Conservation (phyloP, 2,329 filamentous ascomycete genomes). For the Leptodontidium sp. region DNA sequence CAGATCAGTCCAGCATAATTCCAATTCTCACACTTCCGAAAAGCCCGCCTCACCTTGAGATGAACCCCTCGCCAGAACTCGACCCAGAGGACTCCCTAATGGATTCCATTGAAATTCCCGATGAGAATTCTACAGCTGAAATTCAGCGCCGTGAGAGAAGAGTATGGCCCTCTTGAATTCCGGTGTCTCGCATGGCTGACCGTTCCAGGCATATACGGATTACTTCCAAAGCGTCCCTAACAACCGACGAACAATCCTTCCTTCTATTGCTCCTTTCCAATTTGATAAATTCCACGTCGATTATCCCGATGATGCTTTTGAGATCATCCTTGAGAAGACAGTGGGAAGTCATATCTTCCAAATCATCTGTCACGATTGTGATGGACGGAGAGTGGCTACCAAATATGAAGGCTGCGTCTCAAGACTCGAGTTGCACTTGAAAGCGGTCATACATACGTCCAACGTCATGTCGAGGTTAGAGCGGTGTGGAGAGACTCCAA, state of each 20-base stretch:
- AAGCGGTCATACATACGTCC: not conserved
- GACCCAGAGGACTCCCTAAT: not conserved
- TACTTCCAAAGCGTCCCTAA: not conserved
- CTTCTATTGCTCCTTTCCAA: not conserved
- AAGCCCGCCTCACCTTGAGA: conserved; percentile 4
- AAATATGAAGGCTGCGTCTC: not conserved
- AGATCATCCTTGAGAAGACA: not conserved
- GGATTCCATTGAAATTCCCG: not conserved
- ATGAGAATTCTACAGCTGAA: not conserved
- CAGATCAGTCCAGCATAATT: conserved; percentile 1
- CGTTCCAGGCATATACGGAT: not conserved
- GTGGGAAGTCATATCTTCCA: not conserved
- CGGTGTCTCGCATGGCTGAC: not conserved
- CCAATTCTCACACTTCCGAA: conserved; percentile 4
- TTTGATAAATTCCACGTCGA: not conserved
- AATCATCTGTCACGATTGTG: conserved; percentile 8
- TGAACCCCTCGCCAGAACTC: not conserved
- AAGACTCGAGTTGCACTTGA: not conserved
- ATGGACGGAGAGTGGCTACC: not conserved
- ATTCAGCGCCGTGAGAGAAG: not conserved
- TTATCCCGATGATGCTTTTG: not conserved
- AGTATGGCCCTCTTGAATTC: not conserved
- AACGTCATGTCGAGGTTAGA: not conserved
- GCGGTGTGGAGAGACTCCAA: not conserved
- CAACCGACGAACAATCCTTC: not conserved